Percentiles rank a stretch among this genome's conserved stretches.
phyloP scores from a whole-genome alignment of 495 filamentous ascomycete species.

The Tuber brumale region DNA sequence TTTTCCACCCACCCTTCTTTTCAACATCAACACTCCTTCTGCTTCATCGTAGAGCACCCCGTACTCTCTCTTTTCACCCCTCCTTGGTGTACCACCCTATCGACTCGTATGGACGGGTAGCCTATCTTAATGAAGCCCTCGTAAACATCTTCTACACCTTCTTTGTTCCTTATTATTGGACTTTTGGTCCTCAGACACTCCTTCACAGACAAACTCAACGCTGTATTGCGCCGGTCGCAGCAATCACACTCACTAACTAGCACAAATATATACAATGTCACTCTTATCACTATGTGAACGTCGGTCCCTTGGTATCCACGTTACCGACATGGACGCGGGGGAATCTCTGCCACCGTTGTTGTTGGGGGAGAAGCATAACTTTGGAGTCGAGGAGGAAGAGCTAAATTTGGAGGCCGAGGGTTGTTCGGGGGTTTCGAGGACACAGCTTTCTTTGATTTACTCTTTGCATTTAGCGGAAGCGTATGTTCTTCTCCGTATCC shows the following conservation, averaged over 20 bases:
- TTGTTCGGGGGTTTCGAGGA: conserved; percentile 27
- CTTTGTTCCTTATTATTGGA: conserved; percentile 26
- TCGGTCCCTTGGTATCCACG: conserved; percentile 34
- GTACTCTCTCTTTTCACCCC: not conserved
- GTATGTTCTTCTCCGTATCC: conserved; percentile 28
- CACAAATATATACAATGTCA: conserved; percentile 25
- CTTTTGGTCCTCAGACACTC: conserved; percentile 31
- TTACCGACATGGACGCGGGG: conserved; percentile 31
- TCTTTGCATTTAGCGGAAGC: conserved; percentile 42
- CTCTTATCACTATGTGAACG: conserved; percentile 33
- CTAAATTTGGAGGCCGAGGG: conserved; percentile 22
- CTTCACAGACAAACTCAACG: conserved; percentile 20
- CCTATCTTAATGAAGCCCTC: conserved; percentile 24
- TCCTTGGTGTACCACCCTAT: not conserved
- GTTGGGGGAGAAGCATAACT: conserved; percentile 29
- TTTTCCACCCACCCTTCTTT: not conserved
- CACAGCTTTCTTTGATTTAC: conserved; percentile 41
- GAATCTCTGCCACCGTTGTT: conserved; percentile 16
- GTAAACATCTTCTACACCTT: conserved; percentile 31
- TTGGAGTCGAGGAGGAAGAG: conserved; percentile 25
- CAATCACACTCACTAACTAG: conserved; percentile 23
- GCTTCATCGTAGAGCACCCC: conserved; percentile 3
- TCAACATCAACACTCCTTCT: conserved; percentile 1
- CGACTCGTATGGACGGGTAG: not conserved
- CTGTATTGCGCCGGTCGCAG: conserved; percentile 34